phyloP scores from a whole-genome alignment of 139 green algal species.

The Asterochloris erici region DNA sequence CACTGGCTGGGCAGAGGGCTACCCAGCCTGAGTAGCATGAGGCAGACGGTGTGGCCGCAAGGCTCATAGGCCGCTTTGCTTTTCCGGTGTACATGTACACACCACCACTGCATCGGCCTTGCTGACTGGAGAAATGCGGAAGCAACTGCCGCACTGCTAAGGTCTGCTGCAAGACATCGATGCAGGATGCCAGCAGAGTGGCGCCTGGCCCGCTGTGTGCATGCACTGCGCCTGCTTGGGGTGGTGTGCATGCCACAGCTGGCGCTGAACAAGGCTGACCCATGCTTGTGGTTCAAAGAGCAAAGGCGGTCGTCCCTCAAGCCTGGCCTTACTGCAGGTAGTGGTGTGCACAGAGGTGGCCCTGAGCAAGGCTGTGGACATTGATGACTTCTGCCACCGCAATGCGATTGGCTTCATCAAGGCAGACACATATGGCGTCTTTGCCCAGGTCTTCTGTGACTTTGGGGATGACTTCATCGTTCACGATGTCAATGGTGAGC shows the following conservation, averaged over 20 bases:
- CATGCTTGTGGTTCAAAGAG: too few relatives aligned
- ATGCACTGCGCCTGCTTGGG: too few relatives aligned
- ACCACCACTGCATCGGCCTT: too few relatives aligned
- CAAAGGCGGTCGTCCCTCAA: neutral
- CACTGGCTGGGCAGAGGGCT: neutral
- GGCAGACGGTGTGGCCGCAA: too few relatives aligned
- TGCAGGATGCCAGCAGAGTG: neutral
- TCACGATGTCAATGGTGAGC: constrained; percentile 82
- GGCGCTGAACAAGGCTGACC: too few relatives aligned
- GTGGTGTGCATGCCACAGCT: too few relatives aligned
- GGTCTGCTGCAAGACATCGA: neutral
- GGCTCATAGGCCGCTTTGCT: too few relatives aligned
- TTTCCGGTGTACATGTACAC: too few relatives aligned
- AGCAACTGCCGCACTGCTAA: neutral
- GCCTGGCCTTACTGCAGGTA: constrained; percentile 46
- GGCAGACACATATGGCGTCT: constrained; percentile 85
- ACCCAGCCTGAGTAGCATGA: too few relatives aligned
- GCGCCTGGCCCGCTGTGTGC: neutral
- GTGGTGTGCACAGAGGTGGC: constrained; percentile 75
- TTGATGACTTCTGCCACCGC: constrained; percentile 82
- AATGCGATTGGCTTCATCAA: constrained; percentile 82
- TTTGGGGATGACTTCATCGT: constrained; percentile 90
- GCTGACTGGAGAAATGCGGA: too few relatives aligned
- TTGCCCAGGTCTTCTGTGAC: constrained; percentile 93
- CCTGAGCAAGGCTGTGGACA: constrained; percentile 58